phyloP scores from a whole-genome alignment of 257 asterid genomes.

The Echium plantagineum region DNA sequence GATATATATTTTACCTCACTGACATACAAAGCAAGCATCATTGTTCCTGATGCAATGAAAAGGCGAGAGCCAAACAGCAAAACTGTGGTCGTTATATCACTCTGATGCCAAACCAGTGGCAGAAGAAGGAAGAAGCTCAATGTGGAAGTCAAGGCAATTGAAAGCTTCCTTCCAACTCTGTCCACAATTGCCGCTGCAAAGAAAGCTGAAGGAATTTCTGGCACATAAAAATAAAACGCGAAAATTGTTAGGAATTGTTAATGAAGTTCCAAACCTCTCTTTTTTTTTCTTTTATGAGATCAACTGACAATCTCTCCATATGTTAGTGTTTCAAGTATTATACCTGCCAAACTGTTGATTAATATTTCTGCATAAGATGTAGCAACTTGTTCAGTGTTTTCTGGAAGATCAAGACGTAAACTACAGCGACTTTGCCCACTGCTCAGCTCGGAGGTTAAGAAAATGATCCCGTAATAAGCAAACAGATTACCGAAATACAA shows the following conservation, averaged over 20 bases:
- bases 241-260: too few relatives aligned
- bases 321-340: neutral
- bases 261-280: too few relatives aligned
- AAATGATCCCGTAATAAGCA: constrained; percentile 18
- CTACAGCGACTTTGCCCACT: constrained; percentile 35
- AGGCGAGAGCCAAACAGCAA: neutral
- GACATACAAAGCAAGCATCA: constrained; percentile 7
- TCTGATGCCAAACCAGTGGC: constrained; percentile 42
- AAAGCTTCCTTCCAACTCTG: constrained; percentile 52
- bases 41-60: constrained; percentile 59
- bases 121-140: constrained; percentile 32
- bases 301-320: too few relatives aligned
- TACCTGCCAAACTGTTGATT: constrained; percentile 68
- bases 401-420: constrained; percentile 10
- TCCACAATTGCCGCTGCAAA: constrained; percentile 57
- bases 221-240: neutral
- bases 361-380: constrained; percentile 51
- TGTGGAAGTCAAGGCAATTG: constrained; percentile 42
- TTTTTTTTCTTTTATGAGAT: too few relatives aligned
- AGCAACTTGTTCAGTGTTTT: constrained; percentile 9
- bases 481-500: constrained; percentile 17
- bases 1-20: neutral
- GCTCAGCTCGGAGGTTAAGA: constrained; percentile 15
- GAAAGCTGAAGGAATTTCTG: constrained; percentile 64
- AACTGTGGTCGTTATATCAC: constrained; percentile 36